These are phyloP conservation scores for cucumber (Cucumis sativus) DNA, from an alignment of 306 rosid species.

Conservation along the genomic window Cucumber_9930_V3 NC_026657.2:36475501-36476000, in stretches of 20 bases:
- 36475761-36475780: constrained; percentile 41
- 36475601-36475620: constrained; percentile 78
- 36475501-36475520: constrained; percentile 66
- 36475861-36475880: constrained; percentile 49
- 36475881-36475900: constrained; percentile 33
- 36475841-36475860: constrained; percentile 82
- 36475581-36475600: constrained; percentile 79
- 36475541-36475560: constrained; percentile 55
- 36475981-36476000: constrained; percentile 88
- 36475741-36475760: constrained; percentile 95
- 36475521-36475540: constrained; percentile 59
- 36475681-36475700: constrained; percentile 26
- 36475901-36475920: constrained; percentile 45
- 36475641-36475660: constrained; percentile 89
- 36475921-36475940: constrained; percentile 80
- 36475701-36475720: constrained; percentile 86
- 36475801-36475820: constrained; percentile 85
- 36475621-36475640: constrained; percentile 77
- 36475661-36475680: constrained; percentile 56
- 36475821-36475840: constrained; percentile 69
- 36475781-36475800: constrained; percentile 75
- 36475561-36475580: constrained; percentile 56
- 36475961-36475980: constrained; percentile 73
- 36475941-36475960: constrained; percentile 48
- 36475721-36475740: constrained; percentile 91